These are phyloP conservation scores for Heliosperma pusillum DNA, from an alignment of 148 eudicot species.

Conservation along the genomic window DNA sequence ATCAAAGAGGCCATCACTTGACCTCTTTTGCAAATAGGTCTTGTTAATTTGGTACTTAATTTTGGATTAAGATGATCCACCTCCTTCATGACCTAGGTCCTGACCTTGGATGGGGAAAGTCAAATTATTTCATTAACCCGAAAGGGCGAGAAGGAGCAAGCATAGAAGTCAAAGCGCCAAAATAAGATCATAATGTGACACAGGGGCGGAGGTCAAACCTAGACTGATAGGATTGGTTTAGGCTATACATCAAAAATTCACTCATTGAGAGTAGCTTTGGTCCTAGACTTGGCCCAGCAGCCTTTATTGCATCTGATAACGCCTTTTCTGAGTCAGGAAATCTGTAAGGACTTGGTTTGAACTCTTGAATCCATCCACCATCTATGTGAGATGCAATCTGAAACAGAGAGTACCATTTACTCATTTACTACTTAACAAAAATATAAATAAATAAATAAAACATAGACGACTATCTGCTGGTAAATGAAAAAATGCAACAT, in stretches of 20 bases:
- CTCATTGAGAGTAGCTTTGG: slow-evolving; percentile 86
- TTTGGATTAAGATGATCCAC: too few relatives aligned
- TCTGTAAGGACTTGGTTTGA: slow-evolving; percentile 54
- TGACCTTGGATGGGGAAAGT: too few relatives aligned
- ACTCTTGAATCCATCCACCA: slow-evolving; percentile 91
- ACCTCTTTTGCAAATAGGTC: too few relatives aligned
- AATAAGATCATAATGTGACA: slow-evolving; percentile 5
- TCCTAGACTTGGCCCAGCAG: slow-evolving; percentile 86
- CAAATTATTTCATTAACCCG: not conserved
- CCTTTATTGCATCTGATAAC: slow-evolving; percentile 70
- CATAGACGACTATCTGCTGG: not conserved
- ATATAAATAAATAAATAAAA: too few relatives aligned
- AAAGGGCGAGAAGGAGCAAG: not conserved
- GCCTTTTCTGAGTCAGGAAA: slow-evolving; percentile 82
- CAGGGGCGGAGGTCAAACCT: slow-evolving; percentile 42
- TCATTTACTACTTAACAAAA: too few relatives aligned
- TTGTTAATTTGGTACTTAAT: too few relatives aligned
- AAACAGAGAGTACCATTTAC: not conserved
- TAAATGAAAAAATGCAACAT: not conserved
- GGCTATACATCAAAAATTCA: slow-evolving; percentile 94
- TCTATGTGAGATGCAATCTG: slow-evolving; percentile 70
- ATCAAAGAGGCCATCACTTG: too few relatives aligned
- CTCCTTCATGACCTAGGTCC: too few relatives aligned
- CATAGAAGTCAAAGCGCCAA: slow-evolving; percentile 7
- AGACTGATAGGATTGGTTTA: slow-evolving; percentile 87